Conservation (phyloP, 2,329 filamentous ascomycete species). For the Aspergillus tamarii region DNA sequence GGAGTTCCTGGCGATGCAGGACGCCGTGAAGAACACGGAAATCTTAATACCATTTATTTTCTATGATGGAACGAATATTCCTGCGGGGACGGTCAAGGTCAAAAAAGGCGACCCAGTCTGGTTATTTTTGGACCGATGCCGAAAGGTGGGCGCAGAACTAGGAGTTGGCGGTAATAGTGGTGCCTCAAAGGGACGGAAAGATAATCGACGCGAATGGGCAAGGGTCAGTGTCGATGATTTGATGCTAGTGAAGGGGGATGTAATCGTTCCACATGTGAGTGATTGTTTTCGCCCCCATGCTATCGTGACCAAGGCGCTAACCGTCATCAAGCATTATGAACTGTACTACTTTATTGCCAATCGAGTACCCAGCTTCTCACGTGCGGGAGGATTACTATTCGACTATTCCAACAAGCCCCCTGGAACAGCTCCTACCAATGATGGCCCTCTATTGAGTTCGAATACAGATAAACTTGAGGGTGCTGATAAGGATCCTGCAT, state of each 20-base stretch:
- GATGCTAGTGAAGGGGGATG: conserved; percentile 84
- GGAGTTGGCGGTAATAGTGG: conserved; percentile 68
- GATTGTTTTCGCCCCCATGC: neutral
- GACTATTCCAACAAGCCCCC: conserved; percentile 63
- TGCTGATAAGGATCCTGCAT: conserved; percentile 71
- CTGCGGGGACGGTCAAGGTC: conserved; percentile 79
- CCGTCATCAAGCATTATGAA: conserved; percentile 76
- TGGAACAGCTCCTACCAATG: conserved; percentile 25
- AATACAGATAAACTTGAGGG: conserved; percentile 70
- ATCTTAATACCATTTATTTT: conserved; percentile 94
- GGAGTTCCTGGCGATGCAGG: conserved; percentile 81
- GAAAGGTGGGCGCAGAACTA: conserved; percentile 84
- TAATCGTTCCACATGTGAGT: conserved; percentile 93
- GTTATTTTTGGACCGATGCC: conserved; percentile 88
- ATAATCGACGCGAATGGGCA: conserved; percentile 81
- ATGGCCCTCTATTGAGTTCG: conserved; percentile 49
- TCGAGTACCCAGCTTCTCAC: conserved; percentile 62
- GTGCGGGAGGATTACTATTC: conserved; percentile 78
- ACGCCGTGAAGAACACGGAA: conserved; percentile 84
- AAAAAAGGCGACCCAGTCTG: conserved; percentile 94
- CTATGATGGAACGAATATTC: conserved; percentile 90
- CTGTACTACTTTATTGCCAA: conserved; percentile 98
- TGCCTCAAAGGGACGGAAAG: conserved; percentile 50
- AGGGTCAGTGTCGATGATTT: conserved; percentile 92
- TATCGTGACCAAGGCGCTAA: conserved; percentile 12